Base-by-base conservation (phyloP, 1,139 yeast genomes). In the Pichia sp. region DNA sequence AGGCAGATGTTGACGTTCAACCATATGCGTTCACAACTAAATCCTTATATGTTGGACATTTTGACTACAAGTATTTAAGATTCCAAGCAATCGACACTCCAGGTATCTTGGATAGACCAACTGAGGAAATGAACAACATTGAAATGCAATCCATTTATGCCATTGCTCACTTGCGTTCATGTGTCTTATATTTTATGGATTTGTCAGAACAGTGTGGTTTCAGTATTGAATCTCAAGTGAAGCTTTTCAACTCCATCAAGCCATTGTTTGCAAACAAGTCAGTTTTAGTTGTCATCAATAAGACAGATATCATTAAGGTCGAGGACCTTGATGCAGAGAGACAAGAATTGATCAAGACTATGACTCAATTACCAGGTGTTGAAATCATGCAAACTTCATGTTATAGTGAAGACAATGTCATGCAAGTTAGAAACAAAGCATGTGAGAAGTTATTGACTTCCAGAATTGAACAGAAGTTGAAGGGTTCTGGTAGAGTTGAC, bases 31-130 rank as follows among this genome's bases (percentile, higher is more conserved):
- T 91, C 75, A 88, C 97, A 51, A 88, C 97, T 45, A 88, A 88
- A 65, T 83, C 95, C 30, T 69, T 88, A 50, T 88, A 85, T 56
- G 97, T 88, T 42, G 97, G 97, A 47, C 97, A 88, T 65, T 91
- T 91, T 61, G 99, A 91, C 64, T 91, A 91, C 69, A 91, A 91
- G 66, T 93, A 91, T 63, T 70, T 91, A 58, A 73, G 99, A 57
- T 91, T 91, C 70, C 99, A 91, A 67, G 98, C 97, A 39, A 91
- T 91, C 57, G 99, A 91, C 63, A 91, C 99, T 23, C 99, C 99
- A 21, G 99, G 99, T 69, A 88, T 91, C 56, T 70, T 91, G 59
- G 99, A 91, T 64, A 81, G 97, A 63, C 98, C 98, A 44, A 87
- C 97, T 32, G 99, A 91, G 63, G 97, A 91, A 61, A 93, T 91